phyloP scores from a whole-genome alignment of 257 asterid genomes.

The Jasminum sambac region DNA sequence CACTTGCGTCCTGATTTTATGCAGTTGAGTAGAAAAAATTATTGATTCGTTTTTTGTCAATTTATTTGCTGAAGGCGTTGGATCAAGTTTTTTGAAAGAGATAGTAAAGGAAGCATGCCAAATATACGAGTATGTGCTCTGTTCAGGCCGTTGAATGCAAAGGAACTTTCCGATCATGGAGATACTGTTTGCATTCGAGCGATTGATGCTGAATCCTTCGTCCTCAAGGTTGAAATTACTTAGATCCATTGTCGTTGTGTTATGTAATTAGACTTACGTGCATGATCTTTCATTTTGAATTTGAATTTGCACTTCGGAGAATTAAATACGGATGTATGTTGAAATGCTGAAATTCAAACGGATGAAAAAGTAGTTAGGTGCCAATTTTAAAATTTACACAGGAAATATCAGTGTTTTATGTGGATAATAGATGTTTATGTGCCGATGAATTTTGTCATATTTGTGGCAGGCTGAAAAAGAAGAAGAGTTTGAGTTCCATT shows the following conservation, averaged over 20 bases:
- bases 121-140: slow-evolving; percentile 68
- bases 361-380: background rate
- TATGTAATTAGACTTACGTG: background rate
- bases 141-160: slow-evolving; percentile 73
- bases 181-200: slow-evolving; percentile 53
- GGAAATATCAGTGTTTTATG: background rate
- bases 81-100: slow-evolving; percentile 16
- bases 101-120: slow-evolving; percentile 43
- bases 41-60: background rate
- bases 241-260: background rate
- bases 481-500: slow-evolving; percentile 63
- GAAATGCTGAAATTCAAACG: background rate
- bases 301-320: background rate
- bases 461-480: slow-evolving; percentile 69
- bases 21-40: background rate
- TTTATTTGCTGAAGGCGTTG: background rate
- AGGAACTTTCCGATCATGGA: slow-evolving; percentile 66
- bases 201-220: slow-evolving; percentile 57
- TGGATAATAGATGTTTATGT: background rate
- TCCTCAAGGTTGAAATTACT: slow-evolving; percentile 52
- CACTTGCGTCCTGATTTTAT: background rate
- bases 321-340: background rate
- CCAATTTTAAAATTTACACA: background rate
- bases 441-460: background rate
- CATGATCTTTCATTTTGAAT: background rate